phyloP scores from a whole-genome alignment of 176 grass and related monocot genomes.

The Zoysia japonica region DNA sequence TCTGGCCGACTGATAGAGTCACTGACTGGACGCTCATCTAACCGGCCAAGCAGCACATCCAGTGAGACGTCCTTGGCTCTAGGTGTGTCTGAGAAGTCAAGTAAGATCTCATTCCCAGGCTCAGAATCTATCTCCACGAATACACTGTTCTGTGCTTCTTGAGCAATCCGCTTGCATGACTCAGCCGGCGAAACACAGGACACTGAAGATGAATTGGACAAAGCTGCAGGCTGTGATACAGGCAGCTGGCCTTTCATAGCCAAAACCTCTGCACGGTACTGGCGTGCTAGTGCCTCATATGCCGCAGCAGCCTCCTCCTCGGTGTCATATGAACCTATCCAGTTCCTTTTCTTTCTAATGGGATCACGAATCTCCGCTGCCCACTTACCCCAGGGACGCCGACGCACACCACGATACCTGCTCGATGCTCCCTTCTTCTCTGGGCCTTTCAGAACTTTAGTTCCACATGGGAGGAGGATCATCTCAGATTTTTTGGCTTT shows the following conservation, averaged over 20 bases:
- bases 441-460: constrained; percentile 10
- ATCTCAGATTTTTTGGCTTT: constrained; percentile 1
- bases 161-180: constrained; percentile 10
- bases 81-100: constrained; percentile 17
- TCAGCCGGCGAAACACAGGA: constrained; percentile 42
- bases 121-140: constrained; percentile 19
- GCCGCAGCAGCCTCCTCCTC: constrained; percentile 50
- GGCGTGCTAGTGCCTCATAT: constrained; percentile 4
- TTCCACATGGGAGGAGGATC: constrained; percentile 25
- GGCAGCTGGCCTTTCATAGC: constrained; percentile 24
- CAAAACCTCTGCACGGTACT: constrained; percentile 25
- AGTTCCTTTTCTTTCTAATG: constrained; percentile 36
- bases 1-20: constrained; percentile 18
- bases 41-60: constrained; percentile 6
- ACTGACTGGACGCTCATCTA: constrained; percentile 29
- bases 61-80: constrained; percentile 21
- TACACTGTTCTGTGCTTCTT: constrained; percentile 2
- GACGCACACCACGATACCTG: constrained; percentile 50
- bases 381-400: constrained; percentile 51
- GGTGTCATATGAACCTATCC: constrained; percentile 51
- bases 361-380: constrained; percentile 64
- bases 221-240: constrained; percentile 13
- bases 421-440: constrained; percentile 49
- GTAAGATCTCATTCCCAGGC: constrained; percentile 6
- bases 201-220: constrained; percentile 37